Base-by-base conservation (phyloP, 2,329 filamentous ascomycete genomes). In the Fusarium oligoseptatum region DNA sequence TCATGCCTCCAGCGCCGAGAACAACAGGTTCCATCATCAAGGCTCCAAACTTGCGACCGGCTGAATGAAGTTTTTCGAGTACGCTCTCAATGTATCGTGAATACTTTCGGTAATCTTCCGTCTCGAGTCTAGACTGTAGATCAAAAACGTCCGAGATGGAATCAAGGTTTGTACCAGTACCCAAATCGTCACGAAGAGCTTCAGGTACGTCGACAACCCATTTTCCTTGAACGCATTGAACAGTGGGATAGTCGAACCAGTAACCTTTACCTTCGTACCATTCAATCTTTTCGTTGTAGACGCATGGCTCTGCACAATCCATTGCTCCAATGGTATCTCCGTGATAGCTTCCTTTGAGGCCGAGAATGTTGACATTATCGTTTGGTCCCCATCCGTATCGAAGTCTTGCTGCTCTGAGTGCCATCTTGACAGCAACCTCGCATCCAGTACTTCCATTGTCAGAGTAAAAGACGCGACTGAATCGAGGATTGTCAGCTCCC, bases 311-410 rank as follows among this genome's bases (percentile, higher is more conserved):
- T 0, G 93, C 91, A 63, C 91, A 93, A 80, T 97, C 94, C 95
- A 97, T 97, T 0, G 93, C 94, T 0, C 94, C 94, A 56, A 97
- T 95, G 0, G 94, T 97, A 78, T 97, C 95, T 2, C 94, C 95
- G 77, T 97, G 95, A 77, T 97, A 97, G 74, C 92, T 93, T 0
- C 94, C 94, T 79, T 92, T 93, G 11, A 97, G 84, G 0, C 94
- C 94, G 4, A 97, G 80, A 3, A 97, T 89, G 4, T 90, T 90
- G 12, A 95, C 85, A 58, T 90, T 87, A 2, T 87, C 84, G 15
- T 84, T 85, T 0, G 88, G 84, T 43, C 87, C 84, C 92, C 92
- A 94, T 11, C 87, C 88, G 73, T 95, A 95, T 10, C 93, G 87
- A 45, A 88, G 83, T 55, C 90, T 88, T 0, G 93, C 84, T 0